Conservation (phyloP, 2,329 filamentous ascomycete species). For the Scedosporium minutisporum region DNA sequence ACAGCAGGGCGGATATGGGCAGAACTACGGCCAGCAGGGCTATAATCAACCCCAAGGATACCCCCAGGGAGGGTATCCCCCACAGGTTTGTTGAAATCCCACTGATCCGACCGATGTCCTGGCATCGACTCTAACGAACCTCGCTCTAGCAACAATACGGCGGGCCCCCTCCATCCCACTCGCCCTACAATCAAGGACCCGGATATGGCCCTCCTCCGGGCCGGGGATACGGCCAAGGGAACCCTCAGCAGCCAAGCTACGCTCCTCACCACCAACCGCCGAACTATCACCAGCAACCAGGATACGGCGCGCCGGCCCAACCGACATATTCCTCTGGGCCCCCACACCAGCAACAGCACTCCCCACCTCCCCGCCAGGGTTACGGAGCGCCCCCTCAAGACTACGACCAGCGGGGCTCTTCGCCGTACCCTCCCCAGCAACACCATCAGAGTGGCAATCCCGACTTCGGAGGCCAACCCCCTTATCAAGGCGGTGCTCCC, state of each 20-base stretch:
- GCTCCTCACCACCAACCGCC: constrained; percentile 7
- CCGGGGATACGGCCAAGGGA: constrained; percentile 15
- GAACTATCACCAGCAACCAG: constrained; percentile 12
- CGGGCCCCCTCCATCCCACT: constrained; percentile 2
- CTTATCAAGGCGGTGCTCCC: constrained; percentile 11
- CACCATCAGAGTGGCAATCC: constrained; percentile 14
- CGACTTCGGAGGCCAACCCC: constrained; percentile 15
- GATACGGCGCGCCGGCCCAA: constrained; percentile 14
- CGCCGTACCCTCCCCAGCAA: constrained; percentile 12
- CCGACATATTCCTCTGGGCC: constrained; percentile 14
- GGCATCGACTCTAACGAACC: not conserved
- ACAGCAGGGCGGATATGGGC: constrained; percentile 10
- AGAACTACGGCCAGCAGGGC: constrained; percentile 14
- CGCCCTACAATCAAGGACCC: not conserved
- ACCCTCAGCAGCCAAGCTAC: constrained; percentile 7
- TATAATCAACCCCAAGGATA: constrained; percentile 14
- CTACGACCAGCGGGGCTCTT: constrained; percentile 11
- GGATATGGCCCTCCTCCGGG: constrained; percentile 3
- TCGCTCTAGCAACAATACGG: constrained; percentile 4
- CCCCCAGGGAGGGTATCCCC: constrained; percentile 12
- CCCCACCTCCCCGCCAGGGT: constrained; percentile 15
- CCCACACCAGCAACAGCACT: constrained; percentile 11
- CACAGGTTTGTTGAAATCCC: constrained; percentile 17
- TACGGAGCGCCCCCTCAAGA: constrained; percentile 10
- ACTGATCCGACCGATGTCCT: not conserved